phyloP scores from a whole-genome alignment of 2,329 filamentous ascomycete genomes.

The Xylariaceae sp. region DNA sequence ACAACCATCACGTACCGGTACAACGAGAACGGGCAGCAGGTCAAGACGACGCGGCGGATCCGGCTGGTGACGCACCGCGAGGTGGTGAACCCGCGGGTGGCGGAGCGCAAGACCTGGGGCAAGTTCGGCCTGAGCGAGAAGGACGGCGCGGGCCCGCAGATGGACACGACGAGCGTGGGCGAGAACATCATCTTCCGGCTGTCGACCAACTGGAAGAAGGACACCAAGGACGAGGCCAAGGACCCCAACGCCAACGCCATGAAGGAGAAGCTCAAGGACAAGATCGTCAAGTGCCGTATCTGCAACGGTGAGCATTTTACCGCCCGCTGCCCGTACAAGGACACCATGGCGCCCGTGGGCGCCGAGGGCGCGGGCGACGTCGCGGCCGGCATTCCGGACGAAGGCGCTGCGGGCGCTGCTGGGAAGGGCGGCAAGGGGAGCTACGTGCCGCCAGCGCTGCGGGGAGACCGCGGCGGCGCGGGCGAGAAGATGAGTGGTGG shows the following conservation, averaged over 20 bases:
- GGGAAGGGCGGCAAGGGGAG: conserved; percentile 67
- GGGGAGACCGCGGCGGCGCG: conserved; percentile 59
- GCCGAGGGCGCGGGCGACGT: conserved; percentile 52
- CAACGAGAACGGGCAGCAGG: conserved; percentile 91
- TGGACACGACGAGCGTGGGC: conserved; percentile 87
- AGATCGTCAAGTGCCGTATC: conserved; percentile 99
- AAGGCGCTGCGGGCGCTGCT: conserved; percentile 39
- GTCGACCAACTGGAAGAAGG: conserved; percentile 88
- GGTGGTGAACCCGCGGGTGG: conserved; percentile 92
- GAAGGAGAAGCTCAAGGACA: conserved; percentile 88
- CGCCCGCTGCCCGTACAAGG: conserved; percentile 97
- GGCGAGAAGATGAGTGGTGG: conserved; percentile 80
- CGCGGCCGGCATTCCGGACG: conserved; percentile 52
- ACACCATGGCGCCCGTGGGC: conserved; percentile 90
- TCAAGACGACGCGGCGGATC: conserved; percentile 95
- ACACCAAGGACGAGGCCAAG: conserved; percentile 75
- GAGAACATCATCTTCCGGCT: conserved; percentile 99
- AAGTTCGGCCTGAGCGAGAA: conserved; percentile 93
- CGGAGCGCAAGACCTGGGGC: conserved; percentile 85
- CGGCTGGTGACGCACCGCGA: conserved; percentile 88
- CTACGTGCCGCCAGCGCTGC: conserved; percentile 91
- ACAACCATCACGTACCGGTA: conserved; percentile 86
- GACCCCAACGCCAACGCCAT: conserved; percentile 68
- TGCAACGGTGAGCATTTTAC: conserved; percentile 99
- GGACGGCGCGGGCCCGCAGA: conserved; percentile 74